Conservation (phyloP, 345 rosid species). For the Luvunga scandens region DNA sequence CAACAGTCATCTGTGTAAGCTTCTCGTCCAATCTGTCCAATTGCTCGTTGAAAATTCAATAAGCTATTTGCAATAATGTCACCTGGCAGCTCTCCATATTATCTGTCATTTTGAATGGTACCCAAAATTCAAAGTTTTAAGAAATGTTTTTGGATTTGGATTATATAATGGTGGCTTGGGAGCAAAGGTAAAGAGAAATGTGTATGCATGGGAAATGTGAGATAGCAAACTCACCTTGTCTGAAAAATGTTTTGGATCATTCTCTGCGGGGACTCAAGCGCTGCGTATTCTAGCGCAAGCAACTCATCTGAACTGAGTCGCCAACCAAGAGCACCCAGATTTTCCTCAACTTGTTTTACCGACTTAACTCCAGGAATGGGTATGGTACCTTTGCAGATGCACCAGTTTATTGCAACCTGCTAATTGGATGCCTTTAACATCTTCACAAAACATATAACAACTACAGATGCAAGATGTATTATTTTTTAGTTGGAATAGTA, state of each 20-base stretch:
- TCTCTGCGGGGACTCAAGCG: constrained; percentile 55
- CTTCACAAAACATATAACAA: too few relatives aligned
- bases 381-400: constrained; percentile 79
- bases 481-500: too few relatives aligned
- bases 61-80: not conserved
- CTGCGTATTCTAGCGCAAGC: constrained; percentile 71
- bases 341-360: constrained; percentile 68
- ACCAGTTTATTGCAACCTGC: constrained; percentile 93
- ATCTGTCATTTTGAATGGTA: not conserved
- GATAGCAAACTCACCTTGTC: constrained; percentile 39
- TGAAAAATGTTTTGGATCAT: constrained; percentile 93
- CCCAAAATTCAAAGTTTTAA: not conserved
- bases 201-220: not conserved
- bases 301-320: constrained; percentile 59
- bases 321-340: constrained; percentile 88
- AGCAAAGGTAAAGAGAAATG: not conserved
- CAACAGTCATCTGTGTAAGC: not conserved
- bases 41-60: not conserved
- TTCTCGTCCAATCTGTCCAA: not conserved
- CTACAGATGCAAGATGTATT: too few relatives aligned
- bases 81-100: not conserved
- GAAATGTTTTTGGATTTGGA: not conserved
- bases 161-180: too few relatives aligned
- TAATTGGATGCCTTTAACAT: not conserved
- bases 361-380: constrained; percentile 91